Base-by-base conservation (phyloP, 2,329 filamentous ascomycete genomes). In the Arthrinium phaeospermum region DNA sequence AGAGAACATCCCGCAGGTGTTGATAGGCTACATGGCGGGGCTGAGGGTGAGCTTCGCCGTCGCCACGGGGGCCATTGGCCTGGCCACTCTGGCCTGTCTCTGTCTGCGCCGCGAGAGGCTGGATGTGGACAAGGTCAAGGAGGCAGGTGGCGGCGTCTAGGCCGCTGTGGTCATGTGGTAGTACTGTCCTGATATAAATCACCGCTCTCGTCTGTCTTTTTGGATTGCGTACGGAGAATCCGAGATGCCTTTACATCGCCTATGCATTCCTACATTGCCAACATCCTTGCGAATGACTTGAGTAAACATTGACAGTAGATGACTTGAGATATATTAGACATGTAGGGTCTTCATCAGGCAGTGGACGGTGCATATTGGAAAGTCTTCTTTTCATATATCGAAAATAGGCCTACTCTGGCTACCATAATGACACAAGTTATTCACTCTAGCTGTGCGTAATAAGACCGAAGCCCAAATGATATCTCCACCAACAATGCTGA, bases 21-120 rank as follows among this genome's bases (percentile, higher is more conserved):
- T 69, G 30, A 24, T 47, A 6, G 68, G 44, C 16, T 69, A 69
- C 46, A 69, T 69, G 68, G 46, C 46, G 14, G 68, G 68, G 27
- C 13, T 69, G 8, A 2, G 46, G 46, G 68, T 37, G 10, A 47
- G 44, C 24, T 69, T 69, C 7, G 68, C 68, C 2, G 68, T 69
- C 14, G 68, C 57, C 1, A 41, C 57, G 2, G 57, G 57, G 10
- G 57, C 57, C 12, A 41, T 64, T 14, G 57, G 57, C 3, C 10
- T 64, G 30, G 57, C 30, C 3, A n/a, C 30, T 2, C 57, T 64
- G 4, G 57, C 34, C 5, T 4, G 30, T 64, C 30, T 64, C 19
- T 64, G 19, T 41, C 34, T 64, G 5, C 30, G 19, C 10, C 57
- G 57, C 10, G 57, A 64, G 10, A 37, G 57, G 5, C 22, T 64